Conservation (phyloP, 176 grass and related monocot species). For the Cenchrus fungigraminus region DNA sequence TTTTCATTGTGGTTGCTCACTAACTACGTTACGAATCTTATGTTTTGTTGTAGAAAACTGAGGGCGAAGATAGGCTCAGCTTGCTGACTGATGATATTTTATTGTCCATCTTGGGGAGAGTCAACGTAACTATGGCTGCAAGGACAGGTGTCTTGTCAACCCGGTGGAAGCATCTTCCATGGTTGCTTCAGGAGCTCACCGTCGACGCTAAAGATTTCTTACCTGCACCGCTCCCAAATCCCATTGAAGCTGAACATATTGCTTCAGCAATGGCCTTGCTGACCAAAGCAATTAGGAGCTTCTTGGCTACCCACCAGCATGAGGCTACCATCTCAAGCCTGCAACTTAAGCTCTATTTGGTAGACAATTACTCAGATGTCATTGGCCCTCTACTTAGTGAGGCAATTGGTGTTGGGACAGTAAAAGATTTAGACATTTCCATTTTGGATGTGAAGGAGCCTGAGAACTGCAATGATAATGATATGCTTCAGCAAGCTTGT, state of each 20-base stretch:
- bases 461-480: not conserved
- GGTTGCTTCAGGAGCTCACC: not conserved
- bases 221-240: not conserved
- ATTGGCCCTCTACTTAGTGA: slow-evolving; percentile 17
- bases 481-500: not conserved
- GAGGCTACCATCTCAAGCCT: not conserved
- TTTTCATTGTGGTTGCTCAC: too few species aligned
- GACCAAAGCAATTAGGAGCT: not conserved
- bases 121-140: too few species aligned
- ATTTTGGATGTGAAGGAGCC: not conserved
- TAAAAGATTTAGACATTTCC: slow-evolving; percentile 1
- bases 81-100: not conserved
- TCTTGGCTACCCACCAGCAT: not conserved
- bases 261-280: not conserved
- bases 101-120: not conserved
- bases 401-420: not conserved
- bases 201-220: not conserved
- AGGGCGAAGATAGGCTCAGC: not conserved
- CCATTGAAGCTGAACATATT: not conserved
- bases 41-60: not conserved
- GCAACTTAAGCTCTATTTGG: not conserved
- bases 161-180: not conserved
- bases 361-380: not conserved
- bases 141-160: too few species aligned
- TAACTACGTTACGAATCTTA: not conserved